These are phyloP conservation scores for Suhomyces wounanorum DNA, from an alignment of 1,139 yeast species.

Conservation along the genomic window DNA sequence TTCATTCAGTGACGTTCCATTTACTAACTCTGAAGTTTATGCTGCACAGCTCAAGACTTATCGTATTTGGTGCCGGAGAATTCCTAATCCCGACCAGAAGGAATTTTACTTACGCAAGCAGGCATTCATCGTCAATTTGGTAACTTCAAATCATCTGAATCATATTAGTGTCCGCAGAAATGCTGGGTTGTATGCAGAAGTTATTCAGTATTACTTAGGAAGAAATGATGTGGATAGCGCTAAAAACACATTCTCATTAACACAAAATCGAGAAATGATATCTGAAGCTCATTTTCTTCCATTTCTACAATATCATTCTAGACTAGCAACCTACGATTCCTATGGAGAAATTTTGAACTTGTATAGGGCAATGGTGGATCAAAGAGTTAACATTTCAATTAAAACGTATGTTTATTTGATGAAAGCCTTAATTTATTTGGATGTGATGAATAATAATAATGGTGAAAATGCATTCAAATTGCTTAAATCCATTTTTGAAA, in stretches of 20 bases:
- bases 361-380: conserved; percentile 43
- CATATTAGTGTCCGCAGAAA: conserved; percentile 10
- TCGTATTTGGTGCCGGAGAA: conserved; percentile 29
- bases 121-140: conserved; percentile 15
- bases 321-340: conserved; percentile 27
- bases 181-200: conserved; percentile 27
- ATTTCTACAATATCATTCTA: conserved; percentile 28
- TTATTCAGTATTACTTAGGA: conserved; percentile 25
- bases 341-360: conserved; percentile 34
- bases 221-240: conserved; percentile 22
- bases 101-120: conserved; percentile 9
- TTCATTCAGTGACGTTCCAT: conserved; percentile 30
- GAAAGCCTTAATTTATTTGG: conserved; percentile 43
- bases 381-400: conserved; percentile 33
- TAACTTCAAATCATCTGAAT: conserved; percentile 7
- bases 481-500: conserved; percentile 35
- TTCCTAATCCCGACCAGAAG: conserved; percentile 5
- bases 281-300: conserved; percentile 34
- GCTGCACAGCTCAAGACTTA: conserved; percentile 35
- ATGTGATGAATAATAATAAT: conserved; percentile 27
- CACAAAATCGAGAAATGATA: conserved; percentile 19
- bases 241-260: conserved; percentile 17
- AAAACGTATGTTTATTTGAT: conserved; percentile 43
- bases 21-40: conserved; percentile 30
- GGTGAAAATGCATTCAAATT: conserved; percentile 32